Conservation (phyloP, 2,329 filamentous ascomycete species). For the Leptographium flavum region DNA sequence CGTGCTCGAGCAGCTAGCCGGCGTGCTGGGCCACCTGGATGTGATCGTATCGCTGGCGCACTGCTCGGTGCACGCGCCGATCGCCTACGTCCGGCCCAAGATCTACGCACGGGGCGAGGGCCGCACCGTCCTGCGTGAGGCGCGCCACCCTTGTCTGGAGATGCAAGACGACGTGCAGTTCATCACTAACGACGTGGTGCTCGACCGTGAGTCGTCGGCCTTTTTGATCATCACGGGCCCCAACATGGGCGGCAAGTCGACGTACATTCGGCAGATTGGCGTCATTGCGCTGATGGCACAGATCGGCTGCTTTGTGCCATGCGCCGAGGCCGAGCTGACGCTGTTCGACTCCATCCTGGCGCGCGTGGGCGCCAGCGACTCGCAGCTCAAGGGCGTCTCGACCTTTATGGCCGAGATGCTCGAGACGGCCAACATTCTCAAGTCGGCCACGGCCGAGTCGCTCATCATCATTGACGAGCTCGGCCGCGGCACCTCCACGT, state of each 20-base stretch:
- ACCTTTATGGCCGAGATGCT: conserved; percentile 99
- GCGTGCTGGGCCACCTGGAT: conserved; percentile 81
- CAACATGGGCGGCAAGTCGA: conserved; percentile 98
- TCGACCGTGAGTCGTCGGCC: conserved; percentile 64
- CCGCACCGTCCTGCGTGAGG: conserved; percentile 79
- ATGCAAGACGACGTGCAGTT: conserved; percentile 98
- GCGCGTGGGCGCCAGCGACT: conserved; percentile 88
- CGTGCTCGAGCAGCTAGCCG: conserved; percentile 77
- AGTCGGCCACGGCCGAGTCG: conserved; percentile 86
- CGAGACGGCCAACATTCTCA: conserved; percentile 95
- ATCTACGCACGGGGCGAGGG: conserved; percentile 82
- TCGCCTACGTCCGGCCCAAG: conserved; percentile 77
- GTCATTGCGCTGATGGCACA: conserved; percentile 97
- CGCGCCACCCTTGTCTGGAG: conserved; percentile 93
- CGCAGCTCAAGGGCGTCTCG: conserved; percentile 91
- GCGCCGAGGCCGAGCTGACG: conserved; percentile 75
- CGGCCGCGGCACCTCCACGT: conserved; percentile 90
- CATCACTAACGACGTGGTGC: conserved; percentile 89
- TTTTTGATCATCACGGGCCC: conserved; percentile 96
- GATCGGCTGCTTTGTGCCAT: conserved; percentile 91
- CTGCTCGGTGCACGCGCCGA: conserved; percentile 82
- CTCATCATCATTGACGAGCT: conserved; percentile 98
- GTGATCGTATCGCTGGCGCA: conserved; percentile 92
- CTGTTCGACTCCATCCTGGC: conserved; percentile 97
- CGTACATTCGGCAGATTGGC: conserved; percentile 93